phyloP scores from a whole-genome alignment of 1,139 yeast species.

The Yamadazyma aaseri region DNA sequence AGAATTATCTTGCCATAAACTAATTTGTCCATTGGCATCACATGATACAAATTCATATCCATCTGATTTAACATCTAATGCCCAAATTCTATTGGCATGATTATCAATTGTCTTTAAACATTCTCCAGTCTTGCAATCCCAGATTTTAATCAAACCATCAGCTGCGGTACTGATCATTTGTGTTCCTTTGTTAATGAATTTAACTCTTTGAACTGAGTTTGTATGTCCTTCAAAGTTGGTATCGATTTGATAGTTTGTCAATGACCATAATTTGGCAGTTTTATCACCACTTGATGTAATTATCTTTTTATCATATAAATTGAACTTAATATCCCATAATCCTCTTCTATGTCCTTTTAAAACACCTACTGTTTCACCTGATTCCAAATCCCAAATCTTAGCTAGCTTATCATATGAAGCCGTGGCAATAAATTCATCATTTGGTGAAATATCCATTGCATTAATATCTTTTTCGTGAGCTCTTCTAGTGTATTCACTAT shows the following conservation, averaged over 20 bases:
- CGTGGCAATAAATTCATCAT: constrained; percentile 83
- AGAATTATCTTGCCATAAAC: constrained; percentile 86
- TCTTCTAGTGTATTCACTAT: constrained; percentile 82
- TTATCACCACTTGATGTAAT: constrained; percentile 90
- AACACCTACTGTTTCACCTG: constrained; percentile 83
- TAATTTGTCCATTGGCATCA: constrained; percentile 92
- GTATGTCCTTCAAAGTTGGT: constrained; percentile 94
- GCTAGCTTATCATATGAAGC: constrained; percentile 95
- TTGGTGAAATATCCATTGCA: constrained; percentile 82
- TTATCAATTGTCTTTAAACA: constrained; percentile 80
- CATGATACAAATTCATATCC: constrained; percentile 78
- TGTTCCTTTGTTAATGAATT: constrained; percentile 62
- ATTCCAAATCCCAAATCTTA: constrained; percentile 79
- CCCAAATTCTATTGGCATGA: constrained; percentile 95
- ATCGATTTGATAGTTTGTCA: constrained; percentile 69
- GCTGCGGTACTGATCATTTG: constrained; percentile 88
- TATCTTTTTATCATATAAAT: constrained; percentile 70
- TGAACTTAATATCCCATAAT: constrained; percentile 86
- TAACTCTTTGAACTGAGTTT: constrained; percentile 82
- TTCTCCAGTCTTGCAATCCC: constrained; percentile 83
- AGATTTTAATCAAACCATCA: constrained; percentile 86
- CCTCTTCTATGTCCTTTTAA: constrained; percentile 92
- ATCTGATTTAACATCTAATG: constrained; percentile 63
- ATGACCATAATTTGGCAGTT: constrained; percentile 85
- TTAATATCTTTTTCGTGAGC: constrained; percentile 98